Evolutionary conservation across 352 stramenopile genomes (phyloP), one percentile per base, ranked within the genome.

Genomic region (Pythium coloratum): DNA sequence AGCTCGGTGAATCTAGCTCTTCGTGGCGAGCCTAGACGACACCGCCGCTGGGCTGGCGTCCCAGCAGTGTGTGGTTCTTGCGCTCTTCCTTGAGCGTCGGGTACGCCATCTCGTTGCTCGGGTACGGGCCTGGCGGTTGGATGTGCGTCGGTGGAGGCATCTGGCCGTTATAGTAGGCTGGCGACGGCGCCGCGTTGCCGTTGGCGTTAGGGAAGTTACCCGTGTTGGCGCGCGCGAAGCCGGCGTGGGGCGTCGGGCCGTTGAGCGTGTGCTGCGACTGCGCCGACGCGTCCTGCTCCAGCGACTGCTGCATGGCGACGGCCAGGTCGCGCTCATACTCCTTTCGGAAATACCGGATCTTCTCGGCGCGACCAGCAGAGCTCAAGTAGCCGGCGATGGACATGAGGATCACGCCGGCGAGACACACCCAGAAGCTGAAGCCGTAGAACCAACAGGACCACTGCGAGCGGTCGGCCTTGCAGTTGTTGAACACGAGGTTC

Each of bases 371-470:
- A 13, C 86, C 86, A 1, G 86, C 86, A 7, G 86, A 94, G 49
- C 86, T 94, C 50, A 88, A 53, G 66, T 94, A 94, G 16, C 86
- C 86, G 0, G 86, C 87, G 59, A 92, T 74, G 0, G 84, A 91
- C 32, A 93, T 75, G 46, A 91, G 72, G 68, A 92, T 91, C 18
- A 94, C 86, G 10, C 82, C 82, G 4, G 84, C 84, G n/a, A 94
- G 73, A 62, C 84, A 92, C 13, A 90, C 84, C 86, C 86, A 94
- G 57, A 94, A 94, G 67, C 86, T 94, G 66, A 84, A 92, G 16
- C 86, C 86, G 63, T 94, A 94, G 74, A 94, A 94, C 86, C 86
- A 94, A 72, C 86, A 94, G 50, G 79, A 80, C 86, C 86, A 94
- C 40, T 91, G 60, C 36, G 70, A 76, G 54, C 78, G 70, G 58